Conservation (phyloP, 1,284 basidiomycete genomes). For the Sporisorium scitamineum region DNA sequence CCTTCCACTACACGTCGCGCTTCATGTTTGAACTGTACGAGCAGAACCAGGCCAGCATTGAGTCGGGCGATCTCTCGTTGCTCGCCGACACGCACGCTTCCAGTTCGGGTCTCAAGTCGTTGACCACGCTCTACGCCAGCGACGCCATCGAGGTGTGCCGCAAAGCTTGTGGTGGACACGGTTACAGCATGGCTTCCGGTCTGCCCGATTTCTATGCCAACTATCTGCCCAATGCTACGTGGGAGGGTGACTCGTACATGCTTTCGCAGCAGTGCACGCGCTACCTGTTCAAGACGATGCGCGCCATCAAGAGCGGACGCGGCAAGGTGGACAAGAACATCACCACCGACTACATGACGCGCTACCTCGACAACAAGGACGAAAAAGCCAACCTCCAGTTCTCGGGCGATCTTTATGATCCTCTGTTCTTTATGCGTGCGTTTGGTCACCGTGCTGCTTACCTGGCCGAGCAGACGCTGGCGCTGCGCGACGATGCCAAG, state of each 20-base stretch:
- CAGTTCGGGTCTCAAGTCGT: conserved; percentile 69
- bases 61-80: conserved; percentile 68
- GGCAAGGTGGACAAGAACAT: conserved; percentile 60
- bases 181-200: conserved; percentile 67
- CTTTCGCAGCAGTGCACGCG: conserved; percentile 70
- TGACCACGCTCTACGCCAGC: conserved; percentile 69
- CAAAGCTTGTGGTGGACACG: conserved; percentile 70
- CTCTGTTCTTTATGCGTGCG: conserved; percentile 68
- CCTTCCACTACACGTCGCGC: conserved; percentile 69
- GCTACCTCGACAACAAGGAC: conserved; percentile 66
- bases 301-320: conserved; percentile 53
- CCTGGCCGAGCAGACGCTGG: conserved; percentile 68
- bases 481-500: conserved; percentile 69
- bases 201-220: conserved; percentile 62
- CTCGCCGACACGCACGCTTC: conserved; percentile 70
- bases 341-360: conserved; percentile 68
- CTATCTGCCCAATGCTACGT: conserved; percentile 67
- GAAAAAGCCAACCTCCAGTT: conserved; percentile 59
- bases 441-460: conserved; percentile 70
- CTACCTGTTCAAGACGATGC: conserved; percentile 70
- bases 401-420: conserved; percentile 62
- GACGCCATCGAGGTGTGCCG: conserved; percentile 70
- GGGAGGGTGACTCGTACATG: conserved; percentile 70
- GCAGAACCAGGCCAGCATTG: conserved; percentile 66
- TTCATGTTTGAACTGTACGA: conserved; percentile 70